A percentile compares a stretch with the other conserved stretches of the same genome.
Conservation (phyloP, 1,284 basidiomycete species). For the Sporisorium scitamineum region DNA sequence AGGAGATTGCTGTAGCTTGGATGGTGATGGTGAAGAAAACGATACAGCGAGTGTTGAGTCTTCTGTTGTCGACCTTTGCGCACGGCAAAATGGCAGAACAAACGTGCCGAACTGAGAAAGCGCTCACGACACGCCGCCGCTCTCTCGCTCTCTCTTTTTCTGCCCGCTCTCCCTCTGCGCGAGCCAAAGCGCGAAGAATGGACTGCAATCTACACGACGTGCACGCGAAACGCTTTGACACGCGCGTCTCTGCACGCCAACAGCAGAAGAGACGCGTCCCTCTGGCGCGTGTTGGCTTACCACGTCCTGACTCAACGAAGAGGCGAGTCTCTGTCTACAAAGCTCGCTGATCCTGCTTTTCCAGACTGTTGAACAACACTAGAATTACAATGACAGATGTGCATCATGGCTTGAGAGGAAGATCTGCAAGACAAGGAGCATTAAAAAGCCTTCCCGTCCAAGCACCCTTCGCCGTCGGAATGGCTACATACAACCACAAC, state of each 20-base stretch:
- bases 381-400: background rate
- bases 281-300: background rate
- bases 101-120: too few relatives aligned
- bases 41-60: background rate
- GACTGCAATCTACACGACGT: slow-evolving; percentile 37
- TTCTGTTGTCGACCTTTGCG: slow-evolving; percentile 1
- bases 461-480: slow-evolving; percentile 57
- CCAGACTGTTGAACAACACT: background rate
- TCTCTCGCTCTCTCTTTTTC: background rate
- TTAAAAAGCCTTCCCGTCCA: slow-evolving; percentile 52
- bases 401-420: slow-evolving; percentile 46
- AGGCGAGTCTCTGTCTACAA: background rate
- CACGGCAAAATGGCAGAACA: background rate
- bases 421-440: slow-evolving; percentile 61
- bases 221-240: slow-evolving; percentile 1
- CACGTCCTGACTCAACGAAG: background rate
- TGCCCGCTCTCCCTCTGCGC: slow-evolving; percentile 1
- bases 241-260: slow-evolving; percentile 1
- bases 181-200: slow-evolving; percentile 6
- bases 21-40: slow-evolving; percentile 1
- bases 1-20: background rate
- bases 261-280: slow-evolving; percentile 17
- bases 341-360: background rate
- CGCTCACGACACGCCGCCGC: background rate
- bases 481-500: slow-evolving; percentile 54